Conservation (phyloP, 805 yeast species). For the Spathaspora passalidarum region DNA sequence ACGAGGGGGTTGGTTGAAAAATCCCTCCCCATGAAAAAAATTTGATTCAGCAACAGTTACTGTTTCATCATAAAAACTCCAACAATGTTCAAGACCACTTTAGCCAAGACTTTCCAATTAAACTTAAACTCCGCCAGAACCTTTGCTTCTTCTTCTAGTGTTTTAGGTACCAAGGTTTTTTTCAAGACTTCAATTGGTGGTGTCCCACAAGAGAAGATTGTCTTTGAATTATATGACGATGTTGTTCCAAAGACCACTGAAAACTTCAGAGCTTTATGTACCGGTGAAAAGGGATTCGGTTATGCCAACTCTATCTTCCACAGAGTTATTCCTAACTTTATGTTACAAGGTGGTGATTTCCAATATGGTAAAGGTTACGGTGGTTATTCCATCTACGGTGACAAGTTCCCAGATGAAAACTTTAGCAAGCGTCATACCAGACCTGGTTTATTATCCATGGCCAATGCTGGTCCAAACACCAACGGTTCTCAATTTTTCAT, state of each 20-base stretch:
- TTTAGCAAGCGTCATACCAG: constrained; percentile 68
- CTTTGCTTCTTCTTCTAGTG: constrained; percentile 47
- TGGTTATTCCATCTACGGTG: constrained; percentile 58
- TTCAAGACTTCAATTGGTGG: constrained; percentile 59
- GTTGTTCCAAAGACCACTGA: constrained; percentile 94
- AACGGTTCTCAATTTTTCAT: constrained; percentile 97
- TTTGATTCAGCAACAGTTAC: neutral
- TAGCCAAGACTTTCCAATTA: constrained; percentile 7
- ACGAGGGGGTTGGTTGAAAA: neutral
- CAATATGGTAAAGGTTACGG: constrained; percentile 46
- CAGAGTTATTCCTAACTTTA: constrained; percentile 46
- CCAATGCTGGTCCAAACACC: constrained; percentile 97
- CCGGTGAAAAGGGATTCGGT: constrained; percentile 48
- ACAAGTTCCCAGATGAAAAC: constrained; percentile 75
- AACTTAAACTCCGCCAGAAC: constrained; percentile 34
- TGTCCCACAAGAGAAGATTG: constrained; percentile 37
- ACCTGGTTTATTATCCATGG: constrained; percentile 89
- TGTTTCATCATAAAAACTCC: neutral
- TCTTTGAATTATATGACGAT: constrained; percentile 68
- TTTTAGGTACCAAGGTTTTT: constrained; percentile 52
- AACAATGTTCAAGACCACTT: constrained; percentile 20
- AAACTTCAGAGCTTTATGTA: constrained; percentile 91
- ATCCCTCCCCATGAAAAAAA: neutral
- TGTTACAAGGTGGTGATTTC: constrained; percentile 50
- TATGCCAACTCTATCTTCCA: constrained; percentile 45